A percentile compares a stretch with the other conserved stretches of the same genome.
phyloP scores from a whole-genome alignment of 164 flowering plant species.

The Magnolia changhungtana region DNA sequence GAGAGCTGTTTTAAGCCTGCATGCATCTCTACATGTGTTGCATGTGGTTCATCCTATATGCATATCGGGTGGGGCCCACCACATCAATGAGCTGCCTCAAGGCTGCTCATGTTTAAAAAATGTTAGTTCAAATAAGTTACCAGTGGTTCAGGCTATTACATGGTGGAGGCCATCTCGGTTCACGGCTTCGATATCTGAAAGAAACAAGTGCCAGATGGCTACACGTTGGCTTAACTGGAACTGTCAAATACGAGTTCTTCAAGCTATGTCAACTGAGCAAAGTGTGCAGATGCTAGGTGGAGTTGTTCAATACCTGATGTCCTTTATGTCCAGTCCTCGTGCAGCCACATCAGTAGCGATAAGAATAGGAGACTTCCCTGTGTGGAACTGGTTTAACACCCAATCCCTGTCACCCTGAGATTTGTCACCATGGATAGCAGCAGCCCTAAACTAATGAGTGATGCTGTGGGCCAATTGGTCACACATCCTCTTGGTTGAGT shows the following conservation, averaged over 20 bases:
- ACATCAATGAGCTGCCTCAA: neutral
- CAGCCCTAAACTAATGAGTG: conserved; percentile 68
- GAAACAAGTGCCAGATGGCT: neutral
- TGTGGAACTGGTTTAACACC: conserved; percentile 71
- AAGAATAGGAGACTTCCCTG: conserved; percentile 73
- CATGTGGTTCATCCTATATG: no score
- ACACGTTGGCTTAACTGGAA: neutral
- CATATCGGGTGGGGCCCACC: neutral
- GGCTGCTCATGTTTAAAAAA: no score
- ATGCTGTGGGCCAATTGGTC: conserved; percentile 70
- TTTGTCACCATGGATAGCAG: conserved; percentile 94
- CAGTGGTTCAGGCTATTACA: no score
- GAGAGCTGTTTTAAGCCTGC: neutral
- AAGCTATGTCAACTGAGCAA: neutral
- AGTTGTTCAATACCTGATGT: conserved; percentile 55
- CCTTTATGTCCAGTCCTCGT: conserved; percentile 83
- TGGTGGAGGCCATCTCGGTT: no score
- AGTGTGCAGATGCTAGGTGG: neutral
- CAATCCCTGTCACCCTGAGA: conserved; percentile 81
- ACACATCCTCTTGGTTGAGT: conserved; percentile 92
- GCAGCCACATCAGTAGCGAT: conserved; percentile 98
- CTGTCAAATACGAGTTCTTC: neutral
- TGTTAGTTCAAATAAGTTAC: no score
- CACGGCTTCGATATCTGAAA: neutral
- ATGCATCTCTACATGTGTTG: no score